A percentile compares a stretch with the other conserved stretches of the same genome.
phyloP scores from a whole-genome alignment of 179 eudicot genomes.

The Patellifolia procumbens region DNA sequence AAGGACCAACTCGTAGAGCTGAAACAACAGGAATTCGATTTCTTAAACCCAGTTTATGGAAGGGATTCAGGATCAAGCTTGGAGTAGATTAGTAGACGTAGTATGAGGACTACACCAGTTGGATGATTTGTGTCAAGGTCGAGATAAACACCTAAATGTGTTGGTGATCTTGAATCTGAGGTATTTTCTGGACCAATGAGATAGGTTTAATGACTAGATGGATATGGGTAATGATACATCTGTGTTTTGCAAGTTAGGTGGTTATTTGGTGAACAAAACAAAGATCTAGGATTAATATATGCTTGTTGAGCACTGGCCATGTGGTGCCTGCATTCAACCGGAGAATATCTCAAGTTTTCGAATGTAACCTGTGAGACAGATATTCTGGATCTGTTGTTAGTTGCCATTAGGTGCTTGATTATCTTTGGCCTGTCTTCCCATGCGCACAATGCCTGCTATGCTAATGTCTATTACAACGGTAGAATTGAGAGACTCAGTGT shows the following conservation, averaged over 20 bases:
- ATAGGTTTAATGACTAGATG: background rate
- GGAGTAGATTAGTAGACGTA: background rate
- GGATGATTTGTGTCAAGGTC: background rate
- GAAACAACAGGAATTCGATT: background rate
- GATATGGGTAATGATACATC: background rate
- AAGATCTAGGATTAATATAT: background rate
- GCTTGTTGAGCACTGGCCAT: background rate
- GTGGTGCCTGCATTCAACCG: background rate
- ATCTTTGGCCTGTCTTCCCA: background rate
- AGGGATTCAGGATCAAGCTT: background rate
- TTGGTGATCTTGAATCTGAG: background rate
- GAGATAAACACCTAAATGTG: background rate
- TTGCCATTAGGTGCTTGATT: background rate
- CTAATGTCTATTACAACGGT: background rate
- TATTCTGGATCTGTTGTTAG: background rate
- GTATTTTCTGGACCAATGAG: background rate
- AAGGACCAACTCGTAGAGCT: background rate
- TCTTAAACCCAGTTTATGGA: background rate
- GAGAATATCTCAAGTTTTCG: background rate
- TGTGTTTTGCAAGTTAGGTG: background rate
- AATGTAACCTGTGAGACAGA: background rate
- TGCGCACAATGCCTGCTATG: background rate
- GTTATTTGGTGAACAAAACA: background rate
- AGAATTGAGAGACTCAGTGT: background rate
- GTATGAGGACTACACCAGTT: background rate